Percentiles rank a stretch among this genome's conserved stretches.
Evolutionary conservation across 148 eudicot genomes (phyloP).

Genomic region (Cornus controversa): DNA sequence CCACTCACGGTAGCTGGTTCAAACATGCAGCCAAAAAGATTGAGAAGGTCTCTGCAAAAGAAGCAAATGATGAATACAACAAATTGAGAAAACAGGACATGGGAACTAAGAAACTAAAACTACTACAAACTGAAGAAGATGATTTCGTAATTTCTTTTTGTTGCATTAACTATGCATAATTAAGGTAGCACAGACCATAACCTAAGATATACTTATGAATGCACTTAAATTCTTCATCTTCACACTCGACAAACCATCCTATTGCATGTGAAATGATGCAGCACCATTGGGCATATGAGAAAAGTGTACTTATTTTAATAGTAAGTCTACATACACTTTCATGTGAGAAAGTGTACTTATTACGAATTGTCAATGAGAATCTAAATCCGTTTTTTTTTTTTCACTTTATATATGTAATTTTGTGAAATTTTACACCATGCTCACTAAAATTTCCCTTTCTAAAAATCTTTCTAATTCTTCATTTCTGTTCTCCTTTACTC

Average conservation of each 20-base stretch:
- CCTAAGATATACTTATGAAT: background rate
- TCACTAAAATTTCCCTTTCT: too few species aligned
- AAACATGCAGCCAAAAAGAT: slow-evolving; percentile 69
- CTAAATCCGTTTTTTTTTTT: too few species aligned
- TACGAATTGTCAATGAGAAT: too few species aligned
- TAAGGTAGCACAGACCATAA: background rate
- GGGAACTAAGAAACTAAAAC: slow-evolving; percentile 1
- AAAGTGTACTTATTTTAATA: too few species aligned
- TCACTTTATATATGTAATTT: too few species aligned
- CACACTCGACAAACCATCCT: background rate
- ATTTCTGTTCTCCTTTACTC: too few species aligned
- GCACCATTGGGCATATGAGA: background rate
- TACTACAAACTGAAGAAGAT: background rate
- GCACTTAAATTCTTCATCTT: background rate
- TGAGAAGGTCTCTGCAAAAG: slow-evolving; percentile 63
- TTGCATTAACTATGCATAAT: background rate
- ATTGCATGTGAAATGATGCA: background rate
- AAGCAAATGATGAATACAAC: background rate
- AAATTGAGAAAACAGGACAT: background rate
- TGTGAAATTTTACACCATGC: too few species aligned
- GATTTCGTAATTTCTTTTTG: background rate
- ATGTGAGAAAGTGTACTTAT: too few species aligned
- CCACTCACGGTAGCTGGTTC: slow-evolving; percentile 85
- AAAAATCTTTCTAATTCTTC: too few species aligned
- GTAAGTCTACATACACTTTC: too few species aligned